Conservation (phyloP, 805 yeast species). For the Candida mattraensis region DNA sequence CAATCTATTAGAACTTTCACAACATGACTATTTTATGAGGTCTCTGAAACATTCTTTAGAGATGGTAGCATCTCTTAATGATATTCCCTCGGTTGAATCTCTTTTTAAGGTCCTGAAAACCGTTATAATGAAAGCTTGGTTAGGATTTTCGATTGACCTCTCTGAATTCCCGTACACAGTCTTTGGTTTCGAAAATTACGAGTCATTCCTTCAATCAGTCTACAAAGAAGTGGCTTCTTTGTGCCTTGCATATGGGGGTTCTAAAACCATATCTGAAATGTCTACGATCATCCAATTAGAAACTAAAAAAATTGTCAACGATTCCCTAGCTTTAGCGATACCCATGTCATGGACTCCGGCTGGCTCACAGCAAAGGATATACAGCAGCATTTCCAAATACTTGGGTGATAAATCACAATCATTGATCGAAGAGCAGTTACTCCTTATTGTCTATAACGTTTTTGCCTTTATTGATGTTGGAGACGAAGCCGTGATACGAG, state of each 20-base stretch:
- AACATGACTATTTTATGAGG: conserved; percentile 30
- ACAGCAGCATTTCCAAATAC: conserved; percentile 14
- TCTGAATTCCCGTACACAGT: conserved; percentile 40
- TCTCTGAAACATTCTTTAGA: conserved; percentile 33
- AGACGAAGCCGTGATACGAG: conserved; percentile 24
- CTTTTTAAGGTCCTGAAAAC: conserved; percentile 35
- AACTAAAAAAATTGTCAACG: conserved; percentile 16
- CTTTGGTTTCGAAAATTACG: conserved; percentile 36
- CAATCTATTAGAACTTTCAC: conserved; percentile 43
- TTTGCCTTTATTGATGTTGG: conserved; percentile 42
- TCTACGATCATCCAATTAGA: conserved; percentile 12
- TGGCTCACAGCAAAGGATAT: too few relatives aligned
- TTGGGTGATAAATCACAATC: conserved; percentile 11
- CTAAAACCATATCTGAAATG: conserved; percentile 15
- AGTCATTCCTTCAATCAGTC: conserved; percentile 36
- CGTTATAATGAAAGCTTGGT: conserved; percentile 46
- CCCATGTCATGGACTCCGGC: conserved; percentile 37
- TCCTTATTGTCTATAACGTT: conserved; percentile 38
- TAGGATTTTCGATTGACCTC: conserved; percentile 32
- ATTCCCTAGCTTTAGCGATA: conserved; percentile 34
- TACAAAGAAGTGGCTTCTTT: conserved; percentile 42
- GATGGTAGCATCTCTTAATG: conserved; percentile 23
- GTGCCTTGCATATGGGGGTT: conserved; percentile 30
- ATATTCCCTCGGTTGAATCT: conserved; percentile 10
- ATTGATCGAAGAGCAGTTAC: conserved; percentile 24